Base-by-base conservation (phyloP, 352 stramenopile species). In the Aphanomyces invadans region DNA sequence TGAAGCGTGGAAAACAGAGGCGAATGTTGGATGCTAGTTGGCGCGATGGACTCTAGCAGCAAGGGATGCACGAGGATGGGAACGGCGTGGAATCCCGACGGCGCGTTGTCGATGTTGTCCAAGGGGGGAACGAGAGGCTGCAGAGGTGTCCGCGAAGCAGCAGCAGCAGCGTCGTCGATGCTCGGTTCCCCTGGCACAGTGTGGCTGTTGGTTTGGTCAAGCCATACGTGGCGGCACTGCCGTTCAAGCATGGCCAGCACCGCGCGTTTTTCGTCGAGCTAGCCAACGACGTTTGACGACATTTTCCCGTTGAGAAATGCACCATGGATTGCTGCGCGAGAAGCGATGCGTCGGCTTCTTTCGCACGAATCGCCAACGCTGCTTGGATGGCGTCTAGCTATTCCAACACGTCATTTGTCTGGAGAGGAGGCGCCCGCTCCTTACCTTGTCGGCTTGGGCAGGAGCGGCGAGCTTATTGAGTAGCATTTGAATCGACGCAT, bases 371-470 rank as follows among this genome's bases (percentile, higher is more conserved):
- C 19, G 49, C 29, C 49, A 57, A 32, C 29, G 49, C 21, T 33
- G 49, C 25, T 57, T 57, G 49, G 25, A 57, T 57, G 7, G 49
- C n/a, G 21, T 57, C 36, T 11, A 57, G n/a, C 49, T 57, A 28
- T 21, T 1, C 9, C 38, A 45, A 45, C 9, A 7, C 21, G 46
- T 54, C 17, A 54, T 12, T 54, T 10, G 28, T 54, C 19, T 7
- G 15, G 19, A 29, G 46, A 54, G 46, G 1, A 54, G 10, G 28
- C 19, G 46, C 11, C 25, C 9, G 23, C 28, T 21, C 7, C 36
- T 7, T 42, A 42, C 36, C 36, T 42, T 42, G 36, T 42, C 36
- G 36, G 36, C 36, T 42, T 42, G 36, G 36, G 36, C 36, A 15
- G 36, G 36, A 7, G 36, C 36, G 7, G 36, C 36, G 7, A 42